Percentiles rank a stretch among this genome's conserved stretches.
phyloP scores from a whole-genome alignment of 106 monocot species.

The Dioscorea alata region DNA sequence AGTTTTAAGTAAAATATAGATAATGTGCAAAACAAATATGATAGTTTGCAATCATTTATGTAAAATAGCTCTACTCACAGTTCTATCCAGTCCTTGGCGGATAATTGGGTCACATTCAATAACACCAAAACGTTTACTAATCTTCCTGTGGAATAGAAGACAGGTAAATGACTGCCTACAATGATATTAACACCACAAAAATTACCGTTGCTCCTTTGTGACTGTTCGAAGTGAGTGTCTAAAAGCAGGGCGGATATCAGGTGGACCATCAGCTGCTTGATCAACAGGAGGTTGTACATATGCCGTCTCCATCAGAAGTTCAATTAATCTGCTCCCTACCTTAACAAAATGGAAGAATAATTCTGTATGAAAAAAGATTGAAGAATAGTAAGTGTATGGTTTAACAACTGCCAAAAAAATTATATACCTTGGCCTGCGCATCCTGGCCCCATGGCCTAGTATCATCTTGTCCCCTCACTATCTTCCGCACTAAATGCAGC shows the following conservation, averaged over 20 bases:
- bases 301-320: slow-evolving; percentile 77
- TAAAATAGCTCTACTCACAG: slow-evolving; percentile 42
- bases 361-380: too few relatives aligned
- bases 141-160: slow-evolving; percentile 38
- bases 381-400: too few relatives aligned
- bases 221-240: slow-evolving; percentile 49
- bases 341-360: slow-evolving; percentile 13
- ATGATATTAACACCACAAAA: neutral
- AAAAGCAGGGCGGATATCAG: slow-evolving; percentile 94
- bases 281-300: slow-evolving; percentile 83
- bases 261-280: slow-evolving; percentile 64
- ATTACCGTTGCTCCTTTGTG: slow-evolving; percentile 47
- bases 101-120: slow-evolving; percentile 95
- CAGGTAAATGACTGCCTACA: neutral
- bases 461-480: slow-evolving; percentile 72
- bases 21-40: neutral
- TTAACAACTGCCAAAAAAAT: neutral
- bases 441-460: slow-evolving; percentile 79
- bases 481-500: slow-evolving; percentile 54
- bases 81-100: slow-evolving; percentile 88
- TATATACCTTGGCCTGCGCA: slow-evolving; percentile 66
- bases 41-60: neutral
- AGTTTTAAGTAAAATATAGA: neutral
- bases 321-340: slow-evolving; percentile 96
- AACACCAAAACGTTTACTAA: slow-evolving; percentile 70